Base-by-base conservation (phyloP, 495 filamentous ascomycete species). In the Annulohypoxylon moriforme region DNA sequence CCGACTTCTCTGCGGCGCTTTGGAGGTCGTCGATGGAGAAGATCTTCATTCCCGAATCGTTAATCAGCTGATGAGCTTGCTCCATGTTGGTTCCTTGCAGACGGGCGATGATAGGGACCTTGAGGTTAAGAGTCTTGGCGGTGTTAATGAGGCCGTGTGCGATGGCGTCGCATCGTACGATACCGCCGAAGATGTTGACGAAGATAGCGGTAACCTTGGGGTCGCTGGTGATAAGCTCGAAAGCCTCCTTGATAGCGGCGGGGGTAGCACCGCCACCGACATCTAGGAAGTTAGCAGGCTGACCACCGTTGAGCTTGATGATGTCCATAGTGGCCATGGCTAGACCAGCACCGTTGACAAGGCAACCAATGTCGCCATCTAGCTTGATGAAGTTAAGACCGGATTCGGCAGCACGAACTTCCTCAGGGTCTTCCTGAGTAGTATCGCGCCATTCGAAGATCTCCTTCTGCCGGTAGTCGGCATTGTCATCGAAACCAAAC, bases 301-400 rank as follows among this genome's bases (percentile, higher is more conserved):
- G 86, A 58, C 96, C 96, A 77, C 96, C 96, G 85, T 99, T 99
- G 27, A 99, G 89, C 88, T 99, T 99, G 88, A 99, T 99, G 84
- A 99, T 98, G 82, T 99, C 96, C 96, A 99, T 99, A 74, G 96
- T 99, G 61, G 96, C 96, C 96, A 99, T 99, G 79, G 96, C 96
- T 64, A 99, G 91, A 85, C 96, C 96, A 72, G 96, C 96, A 80
- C 96, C 96, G 82, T 99, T 99, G 84, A 99, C 96, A 80, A 99
- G 86, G 86, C 96, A 99, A 79, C 96, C 96, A 80, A 99, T 99
- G 81, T 99, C 96, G 79, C 96, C 96, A 81, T 97, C 96, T 47
- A 99, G 91, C 88, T 99, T 99, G 88, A 99, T 99, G 86, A 99
- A 99, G 89, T 99, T 99, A 60, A 99, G 86, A 61, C 94, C 94